These are phyloP conservation scores for Sporobolomyces pararoseus DNA, from an alignment of 768 basidiomycete species.

Conservation along the genomic window DNA sequence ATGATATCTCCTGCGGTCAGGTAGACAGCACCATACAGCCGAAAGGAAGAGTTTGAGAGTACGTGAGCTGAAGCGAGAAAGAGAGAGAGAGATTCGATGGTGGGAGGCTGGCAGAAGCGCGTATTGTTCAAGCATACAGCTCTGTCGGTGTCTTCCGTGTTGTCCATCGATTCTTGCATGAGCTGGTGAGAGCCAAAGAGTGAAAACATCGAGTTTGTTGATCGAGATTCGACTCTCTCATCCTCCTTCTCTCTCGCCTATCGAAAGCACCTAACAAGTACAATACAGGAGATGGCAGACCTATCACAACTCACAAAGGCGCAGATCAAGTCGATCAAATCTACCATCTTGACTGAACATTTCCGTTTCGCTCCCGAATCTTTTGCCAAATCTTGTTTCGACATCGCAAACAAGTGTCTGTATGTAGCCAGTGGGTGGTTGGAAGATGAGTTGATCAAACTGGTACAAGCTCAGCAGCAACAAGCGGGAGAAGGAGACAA, in stretches of 20 bases:
- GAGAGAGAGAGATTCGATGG: too few species aligned
- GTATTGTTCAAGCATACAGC: too few species aligned
- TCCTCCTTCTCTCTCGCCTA: neutral
- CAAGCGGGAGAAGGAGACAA: constrained; percentile 7
- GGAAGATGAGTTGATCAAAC: neutral
- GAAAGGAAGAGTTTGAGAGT: too few species aligned
- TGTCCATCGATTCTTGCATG: too few species aligned
- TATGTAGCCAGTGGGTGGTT: constrained; percentile 26
- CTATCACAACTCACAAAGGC: neutral
- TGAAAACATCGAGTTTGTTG: too few species aligned
- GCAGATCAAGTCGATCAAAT: constrained; percentile 21
- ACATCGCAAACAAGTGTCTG: constrained; percentile 43
- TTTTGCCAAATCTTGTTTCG: constrained; percentile 43
- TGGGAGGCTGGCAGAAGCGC: too few species aligned
- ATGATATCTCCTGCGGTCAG: too few species aligned
- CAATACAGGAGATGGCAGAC: neutral
- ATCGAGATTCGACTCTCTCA: neutral
- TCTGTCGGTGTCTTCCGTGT: too few species aligned
- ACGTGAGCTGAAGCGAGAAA: too few species aligned
- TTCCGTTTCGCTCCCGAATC: constrained; percentile 42
- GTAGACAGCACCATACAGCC: too few species aligned
- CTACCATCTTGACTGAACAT: constrained; percentile 38
- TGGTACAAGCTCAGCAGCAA: constrained; percentile 28
- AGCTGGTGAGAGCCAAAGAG: too few species aligned
- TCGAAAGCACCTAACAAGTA: neutral